These are phyloP conservation scores for Fusarium sp. DNA, from an alignment of 2,329 filamentous ascomycete genomes.

Conservation along the genomic window DNA sequence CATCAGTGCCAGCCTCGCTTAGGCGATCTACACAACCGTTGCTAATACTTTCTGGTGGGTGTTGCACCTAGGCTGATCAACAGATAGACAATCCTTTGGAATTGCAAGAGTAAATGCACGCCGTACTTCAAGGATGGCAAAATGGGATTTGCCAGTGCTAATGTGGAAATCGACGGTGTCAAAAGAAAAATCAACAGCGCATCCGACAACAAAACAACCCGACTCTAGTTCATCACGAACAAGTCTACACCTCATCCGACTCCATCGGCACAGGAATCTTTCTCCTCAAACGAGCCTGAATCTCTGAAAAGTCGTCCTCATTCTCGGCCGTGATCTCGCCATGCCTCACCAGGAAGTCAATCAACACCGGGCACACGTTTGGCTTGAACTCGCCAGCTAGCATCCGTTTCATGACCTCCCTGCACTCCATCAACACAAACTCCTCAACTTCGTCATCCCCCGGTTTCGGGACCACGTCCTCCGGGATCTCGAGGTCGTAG, in stretches of 20 bases:
- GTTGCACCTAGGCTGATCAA: not conserved
- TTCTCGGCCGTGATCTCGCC: slow-evolving; percentile 78
- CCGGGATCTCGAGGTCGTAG: slow-evolving; percentile 78
- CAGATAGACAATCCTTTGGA: not conserved
- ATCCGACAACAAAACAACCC: not conserved
- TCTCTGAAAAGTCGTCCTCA: slow-evolving; percentile 79
- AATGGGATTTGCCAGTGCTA: not conserved
- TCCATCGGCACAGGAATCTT: slow-evolving; percentile 55
- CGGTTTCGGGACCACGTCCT: slow-evolving; percentile 71
- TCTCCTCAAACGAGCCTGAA: slow-evolving; percentile 61
- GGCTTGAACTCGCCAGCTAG: slow-evolving; percentile 82
- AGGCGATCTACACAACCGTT: no score
- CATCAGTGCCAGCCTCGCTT: not conserved
- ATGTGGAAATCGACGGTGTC: not conserved
- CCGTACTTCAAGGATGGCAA: not conserved
- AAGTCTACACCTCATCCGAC: slow-evolving; percentile 30
- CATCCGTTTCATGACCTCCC: slow-evolving; percentile 71
- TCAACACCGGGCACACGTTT: slow-evolving; percentile 80
- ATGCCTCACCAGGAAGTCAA: slow-evolving; percentile 86
- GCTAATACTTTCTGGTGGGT: no score
- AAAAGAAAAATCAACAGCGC: not conserved
- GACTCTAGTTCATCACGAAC: not conserved
- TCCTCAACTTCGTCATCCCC: slow-evolving; percentile 83
- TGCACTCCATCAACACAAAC: slow-evolving; percentile 75
- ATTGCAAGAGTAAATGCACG: not conserved